Conservation (phyloP, 2,329 filamentous ascomycete genomes). For the Drechslera avenae region DNA sequence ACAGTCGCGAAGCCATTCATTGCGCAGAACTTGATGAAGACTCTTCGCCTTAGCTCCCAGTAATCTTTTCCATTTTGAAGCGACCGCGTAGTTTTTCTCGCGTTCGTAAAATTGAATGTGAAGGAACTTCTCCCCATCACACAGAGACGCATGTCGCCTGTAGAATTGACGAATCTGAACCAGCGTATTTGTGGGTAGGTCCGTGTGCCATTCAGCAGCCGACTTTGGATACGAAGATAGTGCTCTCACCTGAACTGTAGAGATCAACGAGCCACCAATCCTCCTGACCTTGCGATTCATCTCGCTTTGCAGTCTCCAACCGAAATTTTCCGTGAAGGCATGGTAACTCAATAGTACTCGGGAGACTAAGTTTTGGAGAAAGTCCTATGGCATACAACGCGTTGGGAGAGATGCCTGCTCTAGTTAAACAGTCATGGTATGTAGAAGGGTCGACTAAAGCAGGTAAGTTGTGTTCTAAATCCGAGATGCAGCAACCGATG, state of each 20-base stretch:
- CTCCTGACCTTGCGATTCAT: neutral
- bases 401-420: neutral
- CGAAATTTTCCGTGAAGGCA: slow-evolving; percentile 14
- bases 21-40: slow-evolving; percentile 12
- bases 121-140: slow-evolving; percentile 18
- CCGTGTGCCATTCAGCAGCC: slow-evolving; percentile 4
- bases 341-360: slow-evolving; percentile 3
- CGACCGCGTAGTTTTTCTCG: slow-evolving; percentile 2
- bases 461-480: slow-evolving; percentile 18
- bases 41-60: slow-evolving; percentile 15
- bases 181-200: slow-evolving; percentile 1
- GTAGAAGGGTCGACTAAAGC: slow-evolving; percentile 6
- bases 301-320: slow-evolving; percentile 10
- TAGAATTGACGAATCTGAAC: slow-evolving; percentile 11
- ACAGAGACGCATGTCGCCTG: slow-evolving; percentile 3
- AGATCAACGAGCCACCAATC: slow-evolving; percentile 17
- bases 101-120: slow-evolving; percentile 15
- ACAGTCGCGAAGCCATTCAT: slow-evolving; percentile 13
- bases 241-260: slow-evolving; percentile 13
- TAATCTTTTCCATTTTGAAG: slow-evolving; percentile 5
- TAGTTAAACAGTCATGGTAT: slow-evolving; percentile 2
- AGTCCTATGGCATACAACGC: slow-evolving; percentile 7
- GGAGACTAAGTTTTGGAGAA: slow-evolving; percentile 9
- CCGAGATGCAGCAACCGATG: slow-evolving; percentile 9
- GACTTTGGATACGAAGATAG: neutral